Conservation (phyloP, 176 grass and related monocot genomes). For the Microstegium vimineum region DNA sequence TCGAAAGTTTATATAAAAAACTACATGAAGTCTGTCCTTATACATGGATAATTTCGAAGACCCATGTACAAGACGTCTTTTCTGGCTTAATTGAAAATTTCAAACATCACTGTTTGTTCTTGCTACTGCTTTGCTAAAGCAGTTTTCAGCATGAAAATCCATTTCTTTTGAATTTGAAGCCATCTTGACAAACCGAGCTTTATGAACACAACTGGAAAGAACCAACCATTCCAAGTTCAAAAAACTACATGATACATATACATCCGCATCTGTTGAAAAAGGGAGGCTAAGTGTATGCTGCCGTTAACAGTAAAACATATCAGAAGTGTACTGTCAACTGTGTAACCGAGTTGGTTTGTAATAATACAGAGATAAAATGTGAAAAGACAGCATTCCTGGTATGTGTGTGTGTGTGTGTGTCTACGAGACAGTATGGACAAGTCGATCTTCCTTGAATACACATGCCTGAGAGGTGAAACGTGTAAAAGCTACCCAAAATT, state of each 20-base stretch:
- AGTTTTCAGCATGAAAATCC: not conserved
- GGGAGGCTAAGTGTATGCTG: not conserved
- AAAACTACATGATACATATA: not conserved
- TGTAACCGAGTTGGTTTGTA: constrained; percentile 15
- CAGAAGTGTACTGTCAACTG: not conserved
- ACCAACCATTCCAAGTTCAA: not conserved
- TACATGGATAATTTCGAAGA: not conserved
- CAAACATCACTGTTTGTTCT: not conserved
- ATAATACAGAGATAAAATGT: constrained; percentile 13
- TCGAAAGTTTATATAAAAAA: not conserved
- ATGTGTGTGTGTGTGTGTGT: no score
- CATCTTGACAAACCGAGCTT: not conserved
- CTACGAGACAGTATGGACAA: constrained; percentile 25
- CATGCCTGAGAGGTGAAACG: not conserved
- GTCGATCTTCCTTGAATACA: constrained; percentile 9
- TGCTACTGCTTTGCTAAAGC: not conserved
- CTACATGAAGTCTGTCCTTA: not conserved
- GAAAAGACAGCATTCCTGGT: not conserved
- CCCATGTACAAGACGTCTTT: not conserved
- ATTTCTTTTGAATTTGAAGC: not conserved
- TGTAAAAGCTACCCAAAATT: constrained; percentile 29
- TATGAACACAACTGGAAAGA: not conserved
- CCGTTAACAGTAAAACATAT: not conserved
- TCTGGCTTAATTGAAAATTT: no score
- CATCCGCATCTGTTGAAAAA: not conserved